Evolutionary conservation across 805 yeast species (phyloP).

Genomic region (Cyberlindnera nakhonratchasimensis): DNA sequence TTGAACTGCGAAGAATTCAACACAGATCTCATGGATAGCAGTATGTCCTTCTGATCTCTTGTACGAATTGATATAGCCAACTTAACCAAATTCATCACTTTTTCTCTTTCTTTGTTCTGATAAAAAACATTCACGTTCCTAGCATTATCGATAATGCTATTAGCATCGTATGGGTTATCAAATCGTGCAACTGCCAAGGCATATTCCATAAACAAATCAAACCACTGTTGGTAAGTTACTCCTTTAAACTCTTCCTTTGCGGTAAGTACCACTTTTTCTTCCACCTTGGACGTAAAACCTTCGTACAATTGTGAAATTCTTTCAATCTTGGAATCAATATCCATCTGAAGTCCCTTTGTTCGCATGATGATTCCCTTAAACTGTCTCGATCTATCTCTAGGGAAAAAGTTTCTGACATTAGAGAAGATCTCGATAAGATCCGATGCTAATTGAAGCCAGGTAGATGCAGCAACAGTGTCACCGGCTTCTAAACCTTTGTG

Average conservation of each 20-base stretch:
- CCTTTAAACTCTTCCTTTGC: constrained; percentile 70
- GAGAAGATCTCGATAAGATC: constrained; percentile 82
- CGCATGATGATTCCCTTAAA: constrained; percentile 67
- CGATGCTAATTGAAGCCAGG: constrained; percentile 83
- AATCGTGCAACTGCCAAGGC: constrained; percentile 63
- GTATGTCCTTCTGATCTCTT: constrained; percentile 51
- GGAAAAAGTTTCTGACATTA: constrained; percentile 72
- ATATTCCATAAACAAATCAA: constrained; percentile 74
- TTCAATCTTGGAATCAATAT: constrained; percentile 69
- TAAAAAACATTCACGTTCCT: constrained; percentile 74
- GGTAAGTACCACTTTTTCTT: constrained; percentile 41
- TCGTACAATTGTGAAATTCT: constrained; percentile 64
- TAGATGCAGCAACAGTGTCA: constrained; percentile 58
- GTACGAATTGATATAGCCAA: constrained; percentile 53
- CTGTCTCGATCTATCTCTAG: constrained; percentile 65
- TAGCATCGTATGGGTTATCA: constrained; percentile 60
- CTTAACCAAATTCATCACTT: constrained; percentile 59
- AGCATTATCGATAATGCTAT: constrained; percentile 69
- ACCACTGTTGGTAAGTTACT: constrained; percentile 76
- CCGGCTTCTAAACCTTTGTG: constrained; percentile 44
- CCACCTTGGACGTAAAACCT: constrained; percentile 41
- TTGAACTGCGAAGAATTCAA: constrained; percentile 74
- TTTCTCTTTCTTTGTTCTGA: constrained; percentile 57
- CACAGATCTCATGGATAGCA: constrained; percentile 58
- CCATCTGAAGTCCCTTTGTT: constrained; percentile 57